Evolutionary conservation across 371 early-diverging fungal genomes (phyloP).

Genomic region (Mortierella sp.): DNA sequence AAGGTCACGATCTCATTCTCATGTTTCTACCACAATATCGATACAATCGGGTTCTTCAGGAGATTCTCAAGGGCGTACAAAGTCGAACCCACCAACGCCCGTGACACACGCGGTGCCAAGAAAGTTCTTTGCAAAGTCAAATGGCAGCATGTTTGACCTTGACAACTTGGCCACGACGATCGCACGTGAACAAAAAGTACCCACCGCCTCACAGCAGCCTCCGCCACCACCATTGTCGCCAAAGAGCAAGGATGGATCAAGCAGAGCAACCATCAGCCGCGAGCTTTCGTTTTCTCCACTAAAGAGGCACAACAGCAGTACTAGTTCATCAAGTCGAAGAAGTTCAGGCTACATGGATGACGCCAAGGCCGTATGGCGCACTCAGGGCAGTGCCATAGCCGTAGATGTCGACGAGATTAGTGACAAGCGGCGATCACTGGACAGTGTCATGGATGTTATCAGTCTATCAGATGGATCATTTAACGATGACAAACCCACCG

Average conservation of each 20-base stretch:
- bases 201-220: background rate
- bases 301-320: constrained; percentile 16
- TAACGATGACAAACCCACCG: constrained; percentile 1
- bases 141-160: constrained; percentile 31
- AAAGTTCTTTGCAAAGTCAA: constrained; percentile 37
- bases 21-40: background rate
- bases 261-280: background rate
- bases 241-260: no score
- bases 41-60: background rate
- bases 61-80: background rate
- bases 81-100: constrained; percentile 1
- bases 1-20: constrained; percentile 15
- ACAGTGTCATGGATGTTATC: constrained; percentile 11
- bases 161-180: constrained; percentile 34
- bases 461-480: background rate
- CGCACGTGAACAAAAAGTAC: constrained; percentile 21
- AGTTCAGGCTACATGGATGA: constrained; percentile 21
- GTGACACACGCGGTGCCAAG: constrained; percentile 27
- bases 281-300: background rate
- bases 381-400: background rate
- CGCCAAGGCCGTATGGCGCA: constrained; percentile 1
- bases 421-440: constrained; percentile 27
- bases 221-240: no score
- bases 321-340: constrained; percentile 15
- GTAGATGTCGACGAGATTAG: constrained; percentile 13